phyloP scores from a whole-genome alignment of 257 asterid species.

The Scutellaria galericulata region DNA sequence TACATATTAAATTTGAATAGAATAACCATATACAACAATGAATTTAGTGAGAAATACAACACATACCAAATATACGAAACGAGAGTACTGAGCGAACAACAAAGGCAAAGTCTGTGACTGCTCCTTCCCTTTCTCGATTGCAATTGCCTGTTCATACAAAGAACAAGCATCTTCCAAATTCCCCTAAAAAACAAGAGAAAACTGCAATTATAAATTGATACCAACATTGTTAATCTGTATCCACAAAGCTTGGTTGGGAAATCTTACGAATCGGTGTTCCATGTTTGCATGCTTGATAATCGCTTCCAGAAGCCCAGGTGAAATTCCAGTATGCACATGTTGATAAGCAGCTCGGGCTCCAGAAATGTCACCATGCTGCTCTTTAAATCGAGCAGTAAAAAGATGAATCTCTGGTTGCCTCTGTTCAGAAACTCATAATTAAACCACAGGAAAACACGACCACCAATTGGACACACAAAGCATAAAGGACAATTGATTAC shows the following conservation, averaged over 20 bases:
- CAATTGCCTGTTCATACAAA: conserved; percentile 88
- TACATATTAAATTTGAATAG: too few relatives aligned
- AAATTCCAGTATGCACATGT: conserved; percentile 86
- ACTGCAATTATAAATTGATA: conserved; percentile 28
- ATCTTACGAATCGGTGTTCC: conserved; percentile 86
- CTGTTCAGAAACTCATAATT: conserved; percentile 51
- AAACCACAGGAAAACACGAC: conserved; percentile 28
- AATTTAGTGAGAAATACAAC: neutral
- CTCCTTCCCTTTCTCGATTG: conserved; percentile 95
- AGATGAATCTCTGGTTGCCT: conserved; percentile 98
- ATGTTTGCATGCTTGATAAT: conserved; percentile 94
- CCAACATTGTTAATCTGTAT: conserved; percentile 10
- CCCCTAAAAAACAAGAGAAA: conserved; percentile 58
- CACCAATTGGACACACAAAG: neutral
- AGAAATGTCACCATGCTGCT: conserved; percentile 78
- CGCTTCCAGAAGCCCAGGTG: conserved; percentile 98
- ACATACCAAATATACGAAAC: conserved; percentile 78
- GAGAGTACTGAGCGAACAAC: conserved; percentile 89
- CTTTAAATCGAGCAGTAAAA: conserved; percentile 88
- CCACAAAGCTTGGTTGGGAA: conserved; percentile 14
- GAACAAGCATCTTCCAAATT: conserved; percentile 82
- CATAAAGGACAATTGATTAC: conserved; percentile 4
- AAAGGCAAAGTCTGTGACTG: conserved; percentile 86
- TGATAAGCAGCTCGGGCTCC: conserved; percentile 96
- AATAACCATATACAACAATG: conserved; percentile 1